Percentiles rank a stretch among this genome's conserved stretches.
These are phyloP conservation scores for Xerocomus nothofagi DNA, from an alignment of 1,284 basidiomycete species.

Conservation along the genomic window DNA sequence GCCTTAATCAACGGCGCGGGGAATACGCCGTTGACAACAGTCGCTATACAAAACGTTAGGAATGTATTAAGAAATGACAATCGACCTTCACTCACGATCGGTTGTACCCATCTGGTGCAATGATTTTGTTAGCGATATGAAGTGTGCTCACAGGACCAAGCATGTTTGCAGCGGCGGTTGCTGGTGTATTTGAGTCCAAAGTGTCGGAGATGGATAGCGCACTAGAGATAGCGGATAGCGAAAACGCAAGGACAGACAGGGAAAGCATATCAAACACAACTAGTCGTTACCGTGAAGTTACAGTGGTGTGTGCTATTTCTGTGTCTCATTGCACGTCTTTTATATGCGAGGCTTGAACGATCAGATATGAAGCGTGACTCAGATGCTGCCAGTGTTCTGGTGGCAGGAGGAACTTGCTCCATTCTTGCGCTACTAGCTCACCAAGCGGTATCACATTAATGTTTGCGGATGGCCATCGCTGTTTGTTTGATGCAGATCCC, in stretches of 20 bases:
- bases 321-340: background rate
- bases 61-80: background rate
- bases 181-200: background rate
- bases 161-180: background rate
- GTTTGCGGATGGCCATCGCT: background rate
- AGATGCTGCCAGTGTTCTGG: background rate
- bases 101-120: slow-evolving; percentile 38
- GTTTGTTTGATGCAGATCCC: background rate
- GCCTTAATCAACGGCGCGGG: slow-evolving; percentile 30
- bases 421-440: background rate
- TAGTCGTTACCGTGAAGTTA: no score
- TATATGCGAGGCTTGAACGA: slow-evolving; percentile 16
- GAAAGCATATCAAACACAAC: slow-evolving; percentile 7
- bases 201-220: background rate
- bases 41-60: slow-evolving; percentile 18
- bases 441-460: background rate
- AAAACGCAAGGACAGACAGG: slow-evolving; percentile 8
- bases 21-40: slow-evolving; percentile 27
- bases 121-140: slow-evolving; percentile 25
- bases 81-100: slow-evolving; percentile 27
- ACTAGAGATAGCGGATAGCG: slow-evolving; percentile 8
- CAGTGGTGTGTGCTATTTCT: background rate
- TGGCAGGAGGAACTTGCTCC: background rate
- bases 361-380: background rate
- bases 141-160: slow-evolving; percentile 22